phyloP scores from a whole-genome alignment of 2,329 filamentous ascomycete genomes.

The Aspergillus pseudotamarii region DNA sequence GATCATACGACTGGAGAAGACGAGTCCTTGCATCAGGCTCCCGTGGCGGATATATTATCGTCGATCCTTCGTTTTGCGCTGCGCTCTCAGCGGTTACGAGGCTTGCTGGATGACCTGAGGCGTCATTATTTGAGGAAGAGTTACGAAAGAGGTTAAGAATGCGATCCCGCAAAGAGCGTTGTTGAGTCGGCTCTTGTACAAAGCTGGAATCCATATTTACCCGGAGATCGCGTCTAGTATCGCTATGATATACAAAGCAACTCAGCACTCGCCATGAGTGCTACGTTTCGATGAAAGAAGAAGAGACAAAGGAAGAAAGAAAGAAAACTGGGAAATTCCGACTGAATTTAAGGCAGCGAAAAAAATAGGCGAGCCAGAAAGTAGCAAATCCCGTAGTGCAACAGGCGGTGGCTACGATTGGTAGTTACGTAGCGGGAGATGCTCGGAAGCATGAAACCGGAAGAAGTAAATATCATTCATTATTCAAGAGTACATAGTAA shows the following conservation, averaged over 20 bases:
- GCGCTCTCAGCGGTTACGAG: conserved; percentile 8
- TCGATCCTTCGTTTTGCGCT: conserved; percentile 8
- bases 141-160: conserved; percentile 36
- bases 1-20: conserved; percentile 44
- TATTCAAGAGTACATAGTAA: not conserved
- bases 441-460: not conserved
- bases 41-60: conserved; percentile 5
- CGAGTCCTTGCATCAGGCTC: conserved; percentile 38
- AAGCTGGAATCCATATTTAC: conserved; percentile 30
- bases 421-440: conserved; percentile 23
- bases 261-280: conserved; percentile 9
- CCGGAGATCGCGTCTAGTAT: conserved; percentile 1
- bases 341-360: conserved; percentile 7
- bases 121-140: conserved; percentile 15
- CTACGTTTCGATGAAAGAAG: not conserved
- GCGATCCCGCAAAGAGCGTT: conserved; percentile 34
- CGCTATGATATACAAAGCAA: conserved; percentile 3
- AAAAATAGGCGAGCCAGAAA: conserved; percentile 11
- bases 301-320: not conserved
- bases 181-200: conserved; percentile 24
- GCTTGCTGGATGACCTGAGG: conserved; percentile 15
- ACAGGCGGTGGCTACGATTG: conserved; percentile 28
- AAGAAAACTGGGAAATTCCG: not conserved
- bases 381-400: conserved; percentile 17
- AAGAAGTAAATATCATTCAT: not conserved